Percentiles rank a stretch among this genome's conserved stretches.
phyloP scores from a whole-genome alignment of 306 rosid species.

The Fragaria vesca region DNA sequence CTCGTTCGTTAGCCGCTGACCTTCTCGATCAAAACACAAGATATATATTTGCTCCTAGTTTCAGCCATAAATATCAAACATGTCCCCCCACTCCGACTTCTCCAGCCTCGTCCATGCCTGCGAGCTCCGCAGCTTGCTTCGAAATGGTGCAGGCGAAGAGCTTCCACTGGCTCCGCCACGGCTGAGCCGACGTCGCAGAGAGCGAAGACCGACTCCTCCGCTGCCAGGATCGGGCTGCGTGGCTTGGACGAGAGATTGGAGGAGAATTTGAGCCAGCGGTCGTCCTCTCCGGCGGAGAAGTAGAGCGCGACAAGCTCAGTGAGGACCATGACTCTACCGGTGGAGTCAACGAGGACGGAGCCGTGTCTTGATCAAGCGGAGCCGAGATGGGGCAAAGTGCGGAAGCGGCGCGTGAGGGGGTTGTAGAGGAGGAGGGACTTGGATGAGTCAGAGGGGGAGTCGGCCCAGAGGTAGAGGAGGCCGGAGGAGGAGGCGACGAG shows the following conservation, averaged over 20 bases:
- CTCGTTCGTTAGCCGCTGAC: too few species aligned
- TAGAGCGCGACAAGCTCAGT: slow-evolving; percentile 83
- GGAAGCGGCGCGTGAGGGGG: slow-evolving; percentile 69
- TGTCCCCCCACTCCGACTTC: slow-evolving; percentile 78
- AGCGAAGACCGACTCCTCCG: slow-evolving; percentile 50
- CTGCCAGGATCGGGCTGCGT: slow-evolving; percentile 69
- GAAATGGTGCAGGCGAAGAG: slow-evolving; percentile 49
- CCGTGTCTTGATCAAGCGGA: slow-evolving; percentile 98
- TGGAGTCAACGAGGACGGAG: slow-evolving; percentile 68
- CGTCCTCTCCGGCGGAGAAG: slow-evolving; percentile 42
- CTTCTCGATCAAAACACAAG: too few species aligned
- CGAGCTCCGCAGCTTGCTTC: slow-evolving; percentile 5
- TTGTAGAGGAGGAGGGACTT: slow-evolving; percentile 18
- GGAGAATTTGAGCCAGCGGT: slow-evolving; percentile 69
- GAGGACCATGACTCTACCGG: slow-evolving; percentile 68
- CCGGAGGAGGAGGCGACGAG: too few species aligned
- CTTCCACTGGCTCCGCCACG: slow-evolving; percentile 92
- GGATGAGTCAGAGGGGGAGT: too few species aligned
- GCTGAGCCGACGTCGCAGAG: slow-evolving; percentile 87
- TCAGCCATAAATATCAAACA: slow-evolving; percentile 49
- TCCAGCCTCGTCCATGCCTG: slow-evolving; percentile 69
- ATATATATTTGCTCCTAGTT: too few species aligned
- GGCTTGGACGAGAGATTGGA: slow-evolving; percentile 85
- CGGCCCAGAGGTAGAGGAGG: too few species aligned
- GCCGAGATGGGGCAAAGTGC: slow-evolving; percentile 74